Conservation (phyloP, 805 yeast species). For the Yamadazyma endophytica region DNA sequence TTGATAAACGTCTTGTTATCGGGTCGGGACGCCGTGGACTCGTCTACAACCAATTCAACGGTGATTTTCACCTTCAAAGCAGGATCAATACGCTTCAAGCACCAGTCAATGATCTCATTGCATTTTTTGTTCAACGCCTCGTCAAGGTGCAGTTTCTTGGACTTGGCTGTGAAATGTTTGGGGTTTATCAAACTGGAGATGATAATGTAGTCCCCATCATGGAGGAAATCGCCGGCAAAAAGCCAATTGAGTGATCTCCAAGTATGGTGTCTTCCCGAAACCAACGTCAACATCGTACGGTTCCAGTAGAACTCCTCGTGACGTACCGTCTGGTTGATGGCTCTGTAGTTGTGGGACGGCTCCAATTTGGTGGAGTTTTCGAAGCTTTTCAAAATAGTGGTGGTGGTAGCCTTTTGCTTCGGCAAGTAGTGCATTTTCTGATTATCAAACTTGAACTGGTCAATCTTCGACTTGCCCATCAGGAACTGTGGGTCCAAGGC, state of each 20-base stretch:
- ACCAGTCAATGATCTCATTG: slow-evolving; percentile 20
- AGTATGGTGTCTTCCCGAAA: slow-evolving; percentile 40
- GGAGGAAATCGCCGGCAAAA: slow-evolving; percentile 18
- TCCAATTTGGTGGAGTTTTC: slow-evolving; percentile 31
- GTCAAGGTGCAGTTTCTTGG: too few relatives aligned
- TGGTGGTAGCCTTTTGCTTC: slow-evolving; percentile 11
- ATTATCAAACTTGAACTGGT: slow-evolving; percentile 42
- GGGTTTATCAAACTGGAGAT: slow-evolving; percentile 21
- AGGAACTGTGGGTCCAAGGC: slow-evolving; percentile 51
- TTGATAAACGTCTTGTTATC: slow-evolving; percentile 33
- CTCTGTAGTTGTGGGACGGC: slow-evolving; percentile 27
- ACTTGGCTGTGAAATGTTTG: not conserved
- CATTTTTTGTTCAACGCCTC: slow-evolving; percentile 18
- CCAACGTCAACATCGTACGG: slow-evolving; percentile 32
- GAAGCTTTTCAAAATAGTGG: slow-evolving; percentile 5
- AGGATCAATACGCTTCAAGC: slow-evolving; percentile 14
- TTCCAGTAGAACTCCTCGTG: slow-evolving; percentile 25
- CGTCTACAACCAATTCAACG: slow-evolving; percentile 32
- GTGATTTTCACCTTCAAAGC: slow-evolving; percentile 36
- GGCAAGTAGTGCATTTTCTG: slow-evolving; percentile 27
- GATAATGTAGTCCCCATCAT: slow-evolving; percentile 36
- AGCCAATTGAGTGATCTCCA: slow-evolving; percentile 43
- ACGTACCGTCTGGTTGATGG: slow-evolving; percentile 40
- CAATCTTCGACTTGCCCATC: slow-evolving; percentile 35
- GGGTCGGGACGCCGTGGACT: slow-evolving; percentile 4